These are phyloP conservation scores for Alternaria postmessia DNA, from an alignment of 2,329 filamentous ascomycete species.

Conservation along the genomic window DNA sequence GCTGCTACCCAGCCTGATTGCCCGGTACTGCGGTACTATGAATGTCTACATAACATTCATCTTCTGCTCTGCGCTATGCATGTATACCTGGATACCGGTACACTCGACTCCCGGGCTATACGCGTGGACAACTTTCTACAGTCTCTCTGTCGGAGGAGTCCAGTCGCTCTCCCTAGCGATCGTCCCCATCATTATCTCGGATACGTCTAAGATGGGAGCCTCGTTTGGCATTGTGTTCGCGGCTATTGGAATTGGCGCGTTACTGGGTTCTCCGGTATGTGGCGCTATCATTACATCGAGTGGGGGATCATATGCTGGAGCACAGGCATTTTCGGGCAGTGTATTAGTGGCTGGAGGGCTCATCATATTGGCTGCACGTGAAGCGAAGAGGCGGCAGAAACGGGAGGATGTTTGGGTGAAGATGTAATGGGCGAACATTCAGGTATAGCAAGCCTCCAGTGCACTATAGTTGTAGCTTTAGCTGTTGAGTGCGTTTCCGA, in stretches of 20 bases:
- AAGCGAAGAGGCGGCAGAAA: constrained; percentile 2
- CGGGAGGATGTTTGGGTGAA: not conserved
- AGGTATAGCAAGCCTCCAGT: not conserved
- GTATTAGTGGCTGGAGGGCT: not conserved
- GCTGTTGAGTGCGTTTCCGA: too few species aligned
- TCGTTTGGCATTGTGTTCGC: not conserved
- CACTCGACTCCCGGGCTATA: not conserved
- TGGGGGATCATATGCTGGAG: not conserved
- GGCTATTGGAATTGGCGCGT: not conserved
- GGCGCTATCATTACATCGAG: constrained; percentile 1
- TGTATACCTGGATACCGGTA: not conserved
- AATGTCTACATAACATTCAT: not conserved
- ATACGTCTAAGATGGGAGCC: not conserved
- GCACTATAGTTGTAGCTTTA: not conserved
- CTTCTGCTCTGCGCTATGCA: not conserved
- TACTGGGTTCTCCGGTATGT: not conserved
- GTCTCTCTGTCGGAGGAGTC: not conserved
- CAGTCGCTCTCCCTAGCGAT: not conserved
- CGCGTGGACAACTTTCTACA: not conserved
- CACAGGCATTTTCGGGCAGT: not conserved
- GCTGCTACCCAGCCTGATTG: not conserved
- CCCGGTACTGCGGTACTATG: not conserved
- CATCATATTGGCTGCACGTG: not conserved
- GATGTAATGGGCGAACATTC: not conserved
- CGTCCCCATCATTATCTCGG: not conserved